Evolutionary conservation across 805 yeast genomes (phyloP).

Genomic region (Candida golubevii): DNA sequence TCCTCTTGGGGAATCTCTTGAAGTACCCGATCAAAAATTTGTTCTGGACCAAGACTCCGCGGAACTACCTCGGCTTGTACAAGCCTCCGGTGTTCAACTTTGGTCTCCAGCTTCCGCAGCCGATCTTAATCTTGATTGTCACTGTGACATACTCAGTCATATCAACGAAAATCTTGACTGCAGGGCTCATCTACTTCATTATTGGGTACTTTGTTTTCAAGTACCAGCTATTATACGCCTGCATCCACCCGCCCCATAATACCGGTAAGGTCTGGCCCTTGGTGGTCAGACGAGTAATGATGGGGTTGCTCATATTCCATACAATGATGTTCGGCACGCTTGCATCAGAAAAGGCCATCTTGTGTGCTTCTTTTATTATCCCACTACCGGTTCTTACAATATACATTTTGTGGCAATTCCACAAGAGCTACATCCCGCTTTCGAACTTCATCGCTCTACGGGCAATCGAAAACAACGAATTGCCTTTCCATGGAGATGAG

Average conservation of each 20-base stretch:
- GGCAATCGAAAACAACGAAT: slow-evolving; percentile 55
- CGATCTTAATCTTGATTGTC: slow-evolving; percentile 77
- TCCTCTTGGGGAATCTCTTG: slow-evolving; percentile 73
- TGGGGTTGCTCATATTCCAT: slow-evolving; percentile 82
- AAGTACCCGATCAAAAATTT: slow-evolving; percentile 54
- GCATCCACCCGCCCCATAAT: slow-evolving; percentile 94
- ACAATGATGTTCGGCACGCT: slow-evolving; percentile 90
- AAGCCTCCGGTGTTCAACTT: slow-evolving; percentile 91
- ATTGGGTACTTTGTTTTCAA: slow-evolving; percentile 87
- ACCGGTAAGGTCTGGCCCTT: slow-evolving; percentile 97
- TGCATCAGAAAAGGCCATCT: slow-evolving; percentile 74
- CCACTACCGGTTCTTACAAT: slow-evolving; percentile 75
- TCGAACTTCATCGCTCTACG: slow-evolving; percentile 83
- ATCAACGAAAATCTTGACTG: slow-evolving; percentile 79
- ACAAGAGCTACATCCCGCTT: slow-evolving; percentile 74
- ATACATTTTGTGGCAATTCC: slow-evolving; percentile 71
- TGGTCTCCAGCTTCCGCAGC: slow-evolving; percentile 89
- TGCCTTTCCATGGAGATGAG: slow-evolving; percentile 19
- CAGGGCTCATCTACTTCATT: slow-evolving; percentile 79
- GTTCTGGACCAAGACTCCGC: slow-evolving; percentile 74
- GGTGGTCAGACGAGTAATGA: slow-evolving; percentile 72
- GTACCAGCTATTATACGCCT: slow-evolving; percentile 83
- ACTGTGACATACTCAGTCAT: slow-evolving; percentile 84
- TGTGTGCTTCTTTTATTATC: slow-evolving; percentile 62
- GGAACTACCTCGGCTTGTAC: slow-evolving; percentile 71